Conservation (phyloP, 331 rosid species). For the Telfairia occidentalis region DNA sequence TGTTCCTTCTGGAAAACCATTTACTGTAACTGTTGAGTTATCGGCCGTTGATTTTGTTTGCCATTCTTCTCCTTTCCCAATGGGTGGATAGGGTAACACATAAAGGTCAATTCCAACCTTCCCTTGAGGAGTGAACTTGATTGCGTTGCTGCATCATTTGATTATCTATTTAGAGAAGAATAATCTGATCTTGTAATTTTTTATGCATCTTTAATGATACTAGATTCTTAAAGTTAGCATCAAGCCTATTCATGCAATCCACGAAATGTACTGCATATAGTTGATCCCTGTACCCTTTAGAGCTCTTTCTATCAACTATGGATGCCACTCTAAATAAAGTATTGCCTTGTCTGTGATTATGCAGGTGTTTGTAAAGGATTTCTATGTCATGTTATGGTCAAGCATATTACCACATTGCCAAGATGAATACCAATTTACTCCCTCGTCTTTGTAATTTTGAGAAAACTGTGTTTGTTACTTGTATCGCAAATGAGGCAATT, state of each 20-base stretch:
- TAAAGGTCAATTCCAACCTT: constrained; percentile 69
- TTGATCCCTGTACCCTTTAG: neutral
- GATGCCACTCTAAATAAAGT: neutral
- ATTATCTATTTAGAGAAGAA: neutral
- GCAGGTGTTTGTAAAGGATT: neutral
- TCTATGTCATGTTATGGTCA: neutral
- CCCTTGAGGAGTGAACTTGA: constrained; percentile 89
- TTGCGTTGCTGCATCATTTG: constrained; percentile 58
- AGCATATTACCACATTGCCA: neutral
- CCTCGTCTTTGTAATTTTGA: too few relatives aligned
- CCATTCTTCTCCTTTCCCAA: constrained; percentile 28
- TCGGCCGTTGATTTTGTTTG: constrained; percentile 25
- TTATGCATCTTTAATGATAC: neutral
- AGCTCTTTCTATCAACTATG: neutral
- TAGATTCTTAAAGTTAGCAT: neutral
- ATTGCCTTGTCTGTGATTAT: neutral
- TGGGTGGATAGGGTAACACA: constrained; percentile 36
- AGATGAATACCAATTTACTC: neutral
- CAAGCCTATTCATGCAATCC: neutral
- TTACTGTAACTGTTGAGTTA: constrained; percentile 23
- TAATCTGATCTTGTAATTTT: neutral
- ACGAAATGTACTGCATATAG: neutral
- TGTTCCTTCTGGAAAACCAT: constrained; percentile 43
- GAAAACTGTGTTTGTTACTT: neutral
- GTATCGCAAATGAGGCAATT: neutral